These are phyloP conservation scores for Calvatia gigantea DNA, from an alignment of 768 basidiomycete genomes.

Conservation along the genomic window DNA sequence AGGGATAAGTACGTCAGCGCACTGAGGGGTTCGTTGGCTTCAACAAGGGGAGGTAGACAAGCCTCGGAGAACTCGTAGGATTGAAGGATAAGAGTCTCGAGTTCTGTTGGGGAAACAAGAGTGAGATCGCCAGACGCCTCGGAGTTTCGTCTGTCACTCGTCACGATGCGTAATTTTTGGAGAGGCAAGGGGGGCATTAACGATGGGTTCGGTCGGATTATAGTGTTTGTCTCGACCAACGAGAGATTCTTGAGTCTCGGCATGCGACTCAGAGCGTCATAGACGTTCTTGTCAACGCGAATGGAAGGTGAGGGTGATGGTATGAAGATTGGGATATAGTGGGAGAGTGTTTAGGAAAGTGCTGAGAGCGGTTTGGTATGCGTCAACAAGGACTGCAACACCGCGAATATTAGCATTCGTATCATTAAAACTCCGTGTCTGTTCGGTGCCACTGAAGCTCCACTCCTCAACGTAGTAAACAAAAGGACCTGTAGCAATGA, in stretches of 20 bases:
- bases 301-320: slow-evolving; percentile 11
- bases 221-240: slow-evolving; percentile 7
- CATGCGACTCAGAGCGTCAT: slow-evolving; percentile 5
- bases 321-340: slow-evolving; percentile 9
- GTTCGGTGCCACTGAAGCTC: slow-evolving; percentile 11
- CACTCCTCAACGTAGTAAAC: slow-evolving; percentile 11
- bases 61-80: slow-evolving; percentile 10
- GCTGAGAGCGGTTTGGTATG: slow-evolving; percentile 8
- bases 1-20: slow-evolving; percentile 3
- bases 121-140: not conserved
- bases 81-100: slow-evolving; percentile 3
- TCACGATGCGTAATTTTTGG: slow-evolving; percentile 5
- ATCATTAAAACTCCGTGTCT: slow-evolving; percentile 4
- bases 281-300: slow-evolving; percentile 5
- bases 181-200: slow-evolving; percentile 3
- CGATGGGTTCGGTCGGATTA: not conserved
- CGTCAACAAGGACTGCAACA: slow-evolving; percentile 6
- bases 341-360: slow-evolving; percentile 8
- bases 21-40: not conserved
- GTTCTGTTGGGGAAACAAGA: not conserved
- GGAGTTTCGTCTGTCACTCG: not conserved
- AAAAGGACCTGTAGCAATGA: slow-evolving; percentile 5
- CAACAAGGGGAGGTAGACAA: slow-evolving; percentile 1
- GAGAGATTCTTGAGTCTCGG: slow-evolving; percentile 1
- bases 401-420: slow-evolving; percentile 11